These are phyloP conservation scores for Barbatosphaeria neglecta DNA, from an alignment of 495 filamentous ascomycete genomes.

Conservation along the genomic window DNA sequence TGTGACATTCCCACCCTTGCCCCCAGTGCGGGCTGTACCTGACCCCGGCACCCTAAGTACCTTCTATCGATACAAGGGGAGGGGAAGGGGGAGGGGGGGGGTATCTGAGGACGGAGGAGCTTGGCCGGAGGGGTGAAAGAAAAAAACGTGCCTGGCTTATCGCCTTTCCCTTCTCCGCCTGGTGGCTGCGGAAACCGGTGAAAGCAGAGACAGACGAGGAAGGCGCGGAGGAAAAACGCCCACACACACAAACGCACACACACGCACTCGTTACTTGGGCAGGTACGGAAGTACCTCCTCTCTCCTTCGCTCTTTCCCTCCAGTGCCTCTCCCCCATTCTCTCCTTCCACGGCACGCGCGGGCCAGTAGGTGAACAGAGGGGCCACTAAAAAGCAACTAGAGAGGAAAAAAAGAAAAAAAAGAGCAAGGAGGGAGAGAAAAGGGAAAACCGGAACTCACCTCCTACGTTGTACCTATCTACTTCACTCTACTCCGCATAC, in stretches of 20 bases:
- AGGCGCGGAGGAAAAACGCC: not conserved
- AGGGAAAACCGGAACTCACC: not conserved
- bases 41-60: too few species aligned
- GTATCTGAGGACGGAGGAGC: not conserved
- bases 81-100: too few species aligned
- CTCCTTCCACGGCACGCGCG: not conserved
- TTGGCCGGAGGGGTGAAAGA: not conserved
- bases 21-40: too few species aligned
- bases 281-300: too few species aligned
- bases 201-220: not conserved
- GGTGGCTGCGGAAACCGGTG: not conserved
- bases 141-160: not conserved
- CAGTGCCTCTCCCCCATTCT: not conserved
- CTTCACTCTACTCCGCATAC: too few species aligned
- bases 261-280: too few species aligned
- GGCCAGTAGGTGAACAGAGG: not conserved
- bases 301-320: not conserved
- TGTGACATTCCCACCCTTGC: too few species aligned
- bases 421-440: not conserved
- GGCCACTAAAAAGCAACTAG: too few species aligned
- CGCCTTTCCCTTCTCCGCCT: not conserved
- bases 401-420: not conserved
- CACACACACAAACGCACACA: not conserved
- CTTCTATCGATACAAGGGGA: not conserved
- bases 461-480: not conserved